Evolutionary conservation across 768 basidiomycete genomes (phyloP).

Genomic region (Psilocybe sp.): DNA sequence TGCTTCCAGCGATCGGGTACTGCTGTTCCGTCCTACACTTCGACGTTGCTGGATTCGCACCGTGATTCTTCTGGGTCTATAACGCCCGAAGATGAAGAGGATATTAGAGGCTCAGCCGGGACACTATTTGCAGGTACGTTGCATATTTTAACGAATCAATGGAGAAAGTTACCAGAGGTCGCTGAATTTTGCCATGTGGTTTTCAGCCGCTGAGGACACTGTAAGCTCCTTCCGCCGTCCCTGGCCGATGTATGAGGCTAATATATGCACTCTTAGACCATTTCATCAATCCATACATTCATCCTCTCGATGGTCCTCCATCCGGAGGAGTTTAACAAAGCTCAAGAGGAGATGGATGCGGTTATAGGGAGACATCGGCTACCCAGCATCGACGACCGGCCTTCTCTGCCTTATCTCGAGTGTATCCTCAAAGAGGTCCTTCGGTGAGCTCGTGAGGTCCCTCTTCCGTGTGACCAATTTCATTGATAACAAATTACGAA

Average conservation of each 20-base stretch:
- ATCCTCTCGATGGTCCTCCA: slow-evolving; percentile 52
- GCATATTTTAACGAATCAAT: slow-evolving; percentile 6
- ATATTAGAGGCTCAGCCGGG: slow-evolving; percentile 56
- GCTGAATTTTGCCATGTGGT: background rate
- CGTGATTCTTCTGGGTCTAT: slow-evolving; percentile 31
- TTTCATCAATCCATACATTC: slow-evolving; percentile 46
- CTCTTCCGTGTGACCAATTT: background rate
- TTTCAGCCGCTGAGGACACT: slow-evolving; percentile 25
- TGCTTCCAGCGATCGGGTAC: slow-evolving; percentile 36
- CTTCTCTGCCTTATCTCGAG: slow-evolving; percentile 44
- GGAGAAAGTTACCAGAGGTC: too few species aligned
- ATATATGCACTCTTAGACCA: slow-evolving; percentile 34
- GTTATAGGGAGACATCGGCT: slow-evolving; percentile 43
- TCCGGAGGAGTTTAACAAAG: slow-evolving; percentile 46
- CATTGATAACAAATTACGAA: slow-evolving; percentile 1
- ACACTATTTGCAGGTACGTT: slow-evolving; percentile 47
- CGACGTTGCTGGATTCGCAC: slow-evolving; percentile 39
- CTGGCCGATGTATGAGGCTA: background rate
- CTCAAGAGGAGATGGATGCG: slow-evolving; percentile 50
- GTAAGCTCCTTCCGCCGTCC: slow-evolving; percentile 10
- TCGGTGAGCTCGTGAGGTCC: slow-evolving; percentile 30
- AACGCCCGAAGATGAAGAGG: slow-evolving; percentile 42
- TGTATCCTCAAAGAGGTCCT: slow-evolving; percentile 46
- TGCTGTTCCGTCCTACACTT: slow-evolving; percentile 43
- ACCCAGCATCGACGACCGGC: slow-evolving; percentile 42